Percentiles rank a stretch among this genome's conserved stretches.
Conservation (phyloP, 2,329 filamentous ascomycete species). For the Pestalotiopsis sp. region DNA sequence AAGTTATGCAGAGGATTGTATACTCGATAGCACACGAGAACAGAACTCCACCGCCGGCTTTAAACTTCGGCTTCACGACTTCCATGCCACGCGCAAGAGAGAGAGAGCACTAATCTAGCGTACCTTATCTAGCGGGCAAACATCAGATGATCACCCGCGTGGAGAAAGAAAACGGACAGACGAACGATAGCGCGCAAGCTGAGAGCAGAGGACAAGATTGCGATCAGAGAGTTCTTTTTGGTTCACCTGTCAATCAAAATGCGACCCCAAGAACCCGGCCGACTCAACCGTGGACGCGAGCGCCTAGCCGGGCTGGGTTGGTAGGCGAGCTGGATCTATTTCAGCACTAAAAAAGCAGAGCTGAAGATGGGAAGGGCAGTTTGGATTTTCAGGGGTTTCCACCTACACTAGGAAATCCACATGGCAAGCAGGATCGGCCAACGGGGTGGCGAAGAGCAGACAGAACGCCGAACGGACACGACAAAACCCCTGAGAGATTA, state of each 20-base stretch:
- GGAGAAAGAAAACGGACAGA: neutral
- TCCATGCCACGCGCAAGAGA: neutral
- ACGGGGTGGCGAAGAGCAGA: neutral
- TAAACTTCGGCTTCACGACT: too few species aligned
- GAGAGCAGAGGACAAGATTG: neutral
- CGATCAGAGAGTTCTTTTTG: neutral
- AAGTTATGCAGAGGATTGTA: too few species aligned
- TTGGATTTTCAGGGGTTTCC: neutral
- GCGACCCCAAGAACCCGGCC: too few species aligned
- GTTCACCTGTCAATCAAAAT: neutral
- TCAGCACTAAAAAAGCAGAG: neutral
- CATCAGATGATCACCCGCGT: neutral
- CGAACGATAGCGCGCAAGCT: neutral
- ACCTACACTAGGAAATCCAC: neutral
- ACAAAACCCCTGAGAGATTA: neutral
- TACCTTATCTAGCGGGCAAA: neutral
- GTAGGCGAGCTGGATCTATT: neutral
- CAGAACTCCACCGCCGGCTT: too few species aligned
- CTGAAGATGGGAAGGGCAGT: neutral
- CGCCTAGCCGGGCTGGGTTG: neutral
- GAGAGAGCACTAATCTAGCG: neutral
- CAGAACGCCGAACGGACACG: neutral
- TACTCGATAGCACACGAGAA: too few species aligned
- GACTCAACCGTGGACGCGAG: neutral
- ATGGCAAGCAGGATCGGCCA: neutral